phyloP scores from a whole-genome alignment of 169 alveolate genomes.

The Cystoisospora suis region DNA sequence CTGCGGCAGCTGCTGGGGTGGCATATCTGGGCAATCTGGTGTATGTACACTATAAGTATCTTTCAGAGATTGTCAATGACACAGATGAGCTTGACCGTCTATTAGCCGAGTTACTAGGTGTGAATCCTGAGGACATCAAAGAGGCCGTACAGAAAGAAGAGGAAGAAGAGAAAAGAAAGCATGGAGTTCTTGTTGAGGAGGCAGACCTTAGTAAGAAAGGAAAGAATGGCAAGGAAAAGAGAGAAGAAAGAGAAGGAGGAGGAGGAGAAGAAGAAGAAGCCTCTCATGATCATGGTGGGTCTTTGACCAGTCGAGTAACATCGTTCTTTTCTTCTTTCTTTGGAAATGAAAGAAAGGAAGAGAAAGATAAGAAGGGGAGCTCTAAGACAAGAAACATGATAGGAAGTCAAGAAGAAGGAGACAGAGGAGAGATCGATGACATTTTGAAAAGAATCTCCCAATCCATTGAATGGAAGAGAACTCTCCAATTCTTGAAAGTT shows the following conservation, averaged over 20 bases:
- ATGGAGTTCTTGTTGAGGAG: too few relatives aligned
- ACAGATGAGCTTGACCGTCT: neutral
- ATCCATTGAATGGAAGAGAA: neutral
- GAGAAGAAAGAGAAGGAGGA: neutral
- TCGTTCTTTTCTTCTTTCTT: neutral
- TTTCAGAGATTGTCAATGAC: neutral
- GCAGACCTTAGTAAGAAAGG: neutral
- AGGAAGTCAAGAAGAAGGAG: too few relatives aligned
- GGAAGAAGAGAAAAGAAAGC: too few relatives aligned
- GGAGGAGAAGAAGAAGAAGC: neutral
- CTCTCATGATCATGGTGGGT: neutral
- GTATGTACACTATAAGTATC: constrained; percentile 32
- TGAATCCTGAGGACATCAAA: neutral
- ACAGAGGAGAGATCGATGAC: too few relatives aligned
- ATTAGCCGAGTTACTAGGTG: neutral
- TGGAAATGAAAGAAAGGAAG: too few relatives aligned
- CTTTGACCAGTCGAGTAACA: too few relatives aligned
- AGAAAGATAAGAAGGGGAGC: neutral
- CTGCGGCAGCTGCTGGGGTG: neutral
- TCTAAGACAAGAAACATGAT: too few relatives aligned
- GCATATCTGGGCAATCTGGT: constrained; percentile 26
- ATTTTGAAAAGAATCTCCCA: neutral
- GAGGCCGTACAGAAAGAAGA: too few relatives aligned
- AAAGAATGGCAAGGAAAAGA: neutral
- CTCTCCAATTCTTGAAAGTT: neutral